Percentiles rank a stretch among this genome's conserved stretches.
phyloP scores from a whole-genome alignment of 2,329 filamentous ascomycete genomes.

The Colletotrichum acutatum region DNA sequence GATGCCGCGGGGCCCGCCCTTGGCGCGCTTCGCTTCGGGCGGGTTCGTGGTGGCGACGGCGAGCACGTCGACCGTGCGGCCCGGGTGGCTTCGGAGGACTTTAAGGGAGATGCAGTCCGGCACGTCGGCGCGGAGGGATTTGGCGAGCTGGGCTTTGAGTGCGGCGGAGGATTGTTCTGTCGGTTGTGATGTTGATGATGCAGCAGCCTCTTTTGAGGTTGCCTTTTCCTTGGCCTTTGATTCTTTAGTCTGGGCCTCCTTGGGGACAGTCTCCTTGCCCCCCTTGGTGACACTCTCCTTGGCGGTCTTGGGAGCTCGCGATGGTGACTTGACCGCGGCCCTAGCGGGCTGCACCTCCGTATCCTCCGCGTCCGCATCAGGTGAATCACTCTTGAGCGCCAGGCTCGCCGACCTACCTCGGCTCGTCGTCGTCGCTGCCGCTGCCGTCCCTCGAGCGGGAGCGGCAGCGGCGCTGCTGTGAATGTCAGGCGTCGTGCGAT shows the following conservation, averaged over 20 bases:
- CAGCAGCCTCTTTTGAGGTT: not conserved
- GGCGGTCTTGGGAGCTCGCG: constrained; percentile 21
- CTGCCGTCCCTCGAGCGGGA: constrained; percentile 37
- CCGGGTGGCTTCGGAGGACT: constrained; percentile 60
- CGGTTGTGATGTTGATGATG: not conserved
- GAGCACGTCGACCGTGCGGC: constrained; percentile 63
- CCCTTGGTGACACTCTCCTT: not conserved
- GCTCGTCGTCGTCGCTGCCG: constrained; percentile 27
- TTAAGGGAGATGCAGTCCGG: constrained; percentile 65
- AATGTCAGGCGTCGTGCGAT: constrained; percentile 34
- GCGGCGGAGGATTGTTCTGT: constrained; percentile 21
- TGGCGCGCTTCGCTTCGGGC: constrained; percentile 63
- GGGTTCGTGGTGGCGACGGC: constrained; percentile 65
- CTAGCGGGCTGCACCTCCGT: constrained; percentile 44
- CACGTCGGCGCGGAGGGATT: constrained; percentile 59
- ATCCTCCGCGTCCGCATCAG: constrained; percentile 38
- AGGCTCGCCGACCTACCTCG: constrained; percentile 43
- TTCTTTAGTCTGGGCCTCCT: not conserved
- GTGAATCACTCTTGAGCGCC: constrained; percentile 37
- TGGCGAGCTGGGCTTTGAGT: constrained; percentile 58
- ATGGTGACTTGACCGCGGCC: constrained; percentile 44
- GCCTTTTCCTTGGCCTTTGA: not conserved
- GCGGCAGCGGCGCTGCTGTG: not conserved
- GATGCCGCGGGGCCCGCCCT: constrained; percentile 68
- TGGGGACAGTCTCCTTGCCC: not conserved